These are phyloP conservation scores for Suillus paluster DNA, from an alignment of 768 basidiomycete species.

Conservation along the genomic window DNA sequence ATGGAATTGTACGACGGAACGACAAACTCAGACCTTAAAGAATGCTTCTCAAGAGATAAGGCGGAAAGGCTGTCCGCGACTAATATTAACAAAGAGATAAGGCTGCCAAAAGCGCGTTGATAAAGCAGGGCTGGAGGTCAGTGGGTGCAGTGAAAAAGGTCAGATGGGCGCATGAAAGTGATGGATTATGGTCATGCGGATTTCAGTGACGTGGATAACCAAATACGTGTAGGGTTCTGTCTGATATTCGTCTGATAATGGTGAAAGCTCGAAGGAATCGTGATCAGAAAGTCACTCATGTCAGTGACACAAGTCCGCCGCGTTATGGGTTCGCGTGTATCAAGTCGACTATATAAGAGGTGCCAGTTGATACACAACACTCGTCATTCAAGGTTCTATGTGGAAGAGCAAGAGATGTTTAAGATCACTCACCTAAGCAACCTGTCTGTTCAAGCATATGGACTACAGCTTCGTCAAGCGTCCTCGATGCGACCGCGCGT, in stretches of 20 bases:
- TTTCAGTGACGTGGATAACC: neutral
- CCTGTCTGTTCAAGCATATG: no score
- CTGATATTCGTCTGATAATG: slow-evolving; percentile 8
- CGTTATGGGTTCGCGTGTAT: slow-evolving; percentile 39
- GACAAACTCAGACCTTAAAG: neutral
- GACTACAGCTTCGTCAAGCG: no score
- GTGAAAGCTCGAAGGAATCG: slow-evolving; percentile 8
- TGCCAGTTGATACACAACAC: slow-evolving; percentile 56
- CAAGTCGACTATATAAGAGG: slow-evolving; percentile 94
- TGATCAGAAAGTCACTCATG: slow-evolving; percentile 69
- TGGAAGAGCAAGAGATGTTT: no score
- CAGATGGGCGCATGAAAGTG: neutral
- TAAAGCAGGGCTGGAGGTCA: neutral
- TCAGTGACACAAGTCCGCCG: slow-evolving; percentile 63
- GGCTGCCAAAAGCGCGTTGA: neutral
- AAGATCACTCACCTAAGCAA: no score
- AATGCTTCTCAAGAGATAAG: neutral
- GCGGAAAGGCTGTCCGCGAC: slow-evolving; percentile 1
- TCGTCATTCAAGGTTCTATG: no score
- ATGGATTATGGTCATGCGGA: neutral
- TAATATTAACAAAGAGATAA: neutral
- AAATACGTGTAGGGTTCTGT: neutral
- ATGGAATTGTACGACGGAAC: neutral
- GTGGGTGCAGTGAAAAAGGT: no score
- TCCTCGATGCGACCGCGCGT: no score